phyloP scores from a whole-genome alignment of 2,329 filamentous ascomycete genomes.

The Hortaea werneckii region DNA sequence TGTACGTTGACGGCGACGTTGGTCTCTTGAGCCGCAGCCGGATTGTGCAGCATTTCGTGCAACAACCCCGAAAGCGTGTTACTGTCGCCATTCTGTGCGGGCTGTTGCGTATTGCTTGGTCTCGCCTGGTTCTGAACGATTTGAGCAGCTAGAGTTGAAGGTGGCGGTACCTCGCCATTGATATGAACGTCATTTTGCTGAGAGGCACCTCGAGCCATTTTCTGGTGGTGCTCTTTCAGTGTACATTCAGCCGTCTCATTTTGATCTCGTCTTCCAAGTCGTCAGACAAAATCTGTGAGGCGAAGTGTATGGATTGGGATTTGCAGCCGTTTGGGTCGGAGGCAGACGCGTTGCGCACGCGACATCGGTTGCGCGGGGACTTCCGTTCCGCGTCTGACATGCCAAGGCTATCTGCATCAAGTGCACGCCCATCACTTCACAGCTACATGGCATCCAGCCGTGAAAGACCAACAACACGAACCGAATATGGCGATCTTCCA shows the following conservation, averaged over 20 bases:
- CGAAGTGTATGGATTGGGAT: too few species aligned
- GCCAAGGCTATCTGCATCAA: too few species aligned
- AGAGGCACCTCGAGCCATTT: neutral
- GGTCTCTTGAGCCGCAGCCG: slow-evolving; percentile 45
- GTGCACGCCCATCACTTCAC: too few species aligned
- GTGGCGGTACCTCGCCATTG: slow-evolving; percentile 36
- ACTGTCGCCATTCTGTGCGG: slow-evolving; percentile 9
- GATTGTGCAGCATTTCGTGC: slow-evolving; percentile 45
- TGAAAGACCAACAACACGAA: neutral
- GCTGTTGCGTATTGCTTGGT: slow-evolving; percentile 48
- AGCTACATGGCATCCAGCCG: too few species aligned
- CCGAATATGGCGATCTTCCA: slow-evolving; percentile 25
- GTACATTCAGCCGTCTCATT: too few species aligned
- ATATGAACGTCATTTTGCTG: neutral
- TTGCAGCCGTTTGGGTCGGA: too few species aligned
- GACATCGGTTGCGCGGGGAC: too few species aligned
- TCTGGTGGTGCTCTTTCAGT: too few species aligned
- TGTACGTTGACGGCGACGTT: slow-evolving; percentile 71
- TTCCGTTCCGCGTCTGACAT: too few species aligned
- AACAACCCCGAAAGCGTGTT: slow-evolving; percentile 68
- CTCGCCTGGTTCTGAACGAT: slow-evolving; percentile 62
- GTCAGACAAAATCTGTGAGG: too few species aligned
- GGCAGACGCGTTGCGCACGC: too few species aligned
- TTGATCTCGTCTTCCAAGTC: too few species aligned
- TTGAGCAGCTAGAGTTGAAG: slow-evolving; percentile 79